Evolutionary conservation across 176 grass and related monocot species (phyloP).

Genomic region (Lolium perenne): DNA sequence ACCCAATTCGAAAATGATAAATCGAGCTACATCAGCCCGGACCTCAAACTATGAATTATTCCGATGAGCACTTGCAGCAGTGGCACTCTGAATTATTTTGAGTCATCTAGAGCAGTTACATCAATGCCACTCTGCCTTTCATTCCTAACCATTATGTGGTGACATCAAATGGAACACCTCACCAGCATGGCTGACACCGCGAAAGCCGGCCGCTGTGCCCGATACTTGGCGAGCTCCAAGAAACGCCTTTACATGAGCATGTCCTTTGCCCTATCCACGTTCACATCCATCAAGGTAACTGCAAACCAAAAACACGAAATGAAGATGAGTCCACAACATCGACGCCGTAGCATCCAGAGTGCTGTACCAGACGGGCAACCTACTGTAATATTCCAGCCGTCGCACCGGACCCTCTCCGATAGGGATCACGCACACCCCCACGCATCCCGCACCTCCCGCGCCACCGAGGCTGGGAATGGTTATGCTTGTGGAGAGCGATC

Average conservation of each 20-base stretch:
- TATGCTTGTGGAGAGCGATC: no score
- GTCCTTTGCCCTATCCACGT: slow-evolving; percentile 58
- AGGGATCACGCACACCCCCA: no score
- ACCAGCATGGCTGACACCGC: slow-evolving; percentile 51
- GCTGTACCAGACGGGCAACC: no score
- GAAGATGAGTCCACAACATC: neutral
- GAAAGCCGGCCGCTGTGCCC: slow-evolving; percentile 49
- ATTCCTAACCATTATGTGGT: neutral
- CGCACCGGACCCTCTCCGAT: no score
- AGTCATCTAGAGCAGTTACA: slow-evolving; percentile 9
- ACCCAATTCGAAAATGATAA: no score
- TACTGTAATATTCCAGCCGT: no score
- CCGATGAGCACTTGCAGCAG: no score
- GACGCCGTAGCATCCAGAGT: neutral
- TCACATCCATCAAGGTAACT: slow-evolving; percentile 65
- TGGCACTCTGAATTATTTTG: neutral
- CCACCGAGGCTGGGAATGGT: no score
- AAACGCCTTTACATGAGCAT: slow-evolving; percentile 55
- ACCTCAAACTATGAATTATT: no score
- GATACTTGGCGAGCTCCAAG: slow-evolving; percentile 59
- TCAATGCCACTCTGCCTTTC: neutral
- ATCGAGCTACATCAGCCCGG: no score
- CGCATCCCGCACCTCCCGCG: no score
- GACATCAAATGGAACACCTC: slow-evolving; percentile 24
- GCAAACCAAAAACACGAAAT: neutral